Base-by-base conservation (phyloP, 768 basidiomycete genomes). In the Psilocybe azurescens region DNA sequence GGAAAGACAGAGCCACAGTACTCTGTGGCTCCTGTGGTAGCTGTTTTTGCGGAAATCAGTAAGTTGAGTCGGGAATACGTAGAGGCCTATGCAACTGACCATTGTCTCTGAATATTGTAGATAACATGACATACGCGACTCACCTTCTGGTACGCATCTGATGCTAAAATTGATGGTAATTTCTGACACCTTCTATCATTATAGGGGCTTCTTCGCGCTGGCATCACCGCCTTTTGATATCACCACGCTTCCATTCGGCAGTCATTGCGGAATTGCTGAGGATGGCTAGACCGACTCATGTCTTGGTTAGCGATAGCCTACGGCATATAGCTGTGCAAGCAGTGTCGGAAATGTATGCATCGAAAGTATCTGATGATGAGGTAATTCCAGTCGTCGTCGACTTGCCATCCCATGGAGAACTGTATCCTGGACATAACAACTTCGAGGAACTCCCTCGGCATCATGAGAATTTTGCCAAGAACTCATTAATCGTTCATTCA, bases 1-100 rank as follows among this genome's bases (percentile, higher is more conserved):
- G 51, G 51, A 32, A 30, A 14, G 47, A 7, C 10, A 16, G 47
- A 16, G 10, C 6, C n/a, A 8, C 16, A 24, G 8, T 3, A 10
- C n/a, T 30, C 28, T 32, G 8, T 29, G 14, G 16, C 51, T 5
- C 51, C 51, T 11, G 51, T 52, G 9, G 51, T 52, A 3, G 51
- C 51, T 30, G 28, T 52, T 14, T 52, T 52, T n/a, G 51, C 51
- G 16, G 51, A 52, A 29, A 52, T 52, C 51, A 52, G 51, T 52
- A n/a, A 32, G 51, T 52, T 3, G 10, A n/a, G 16, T 18, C n/a
- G 16, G 16, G 29, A 10, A 14, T n/a, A 16, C 13, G 16, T 13
- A 20, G 6, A 29, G 14, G 30, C 5, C 30, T 4, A 11, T 11
- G 24, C 49, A 30, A 16, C n/a, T 13, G 8, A 29, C n/a, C 16